Base-by-base conservation (phyloP, 352 stramenopile genomes). In the Phytopythium vexans region DNA sequence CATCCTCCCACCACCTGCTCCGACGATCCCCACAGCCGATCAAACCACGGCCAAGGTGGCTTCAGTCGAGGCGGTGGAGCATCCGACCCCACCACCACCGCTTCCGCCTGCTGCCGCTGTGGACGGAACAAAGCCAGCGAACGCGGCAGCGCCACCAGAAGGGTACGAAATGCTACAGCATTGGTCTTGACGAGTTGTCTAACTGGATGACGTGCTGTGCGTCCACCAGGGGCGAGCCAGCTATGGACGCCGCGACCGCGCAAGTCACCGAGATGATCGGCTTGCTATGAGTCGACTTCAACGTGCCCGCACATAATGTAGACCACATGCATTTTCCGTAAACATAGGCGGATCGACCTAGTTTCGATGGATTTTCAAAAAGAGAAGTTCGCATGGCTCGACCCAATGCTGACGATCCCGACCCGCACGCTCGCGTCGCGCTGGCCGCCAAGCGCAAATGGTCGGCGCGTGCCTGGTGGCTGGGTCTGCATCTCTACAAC, bases 401-500 rank as follows among this genome's bases (percentile, higher is more conserved):
- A 9, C 8, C 15, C 41, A 12, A 34, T 27, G 21, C 21, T 27
- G 14, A 10, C 34, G 9, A n/a, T 33, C 4, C 8, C 32, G 47
- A 70, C 45, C 9, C 41, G 0, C 56, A 60, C 43, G 70, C 71
- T 48, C 60, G 64, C 49, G 57, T 71, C 10, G 40, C 51, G n/a
- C 41, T 55, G 16, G 78, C 70, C 6, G 65, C 43, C 35, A 51
- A 73, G 64, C 80, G 78, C 34, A 82, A 80, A 60, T 88, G 77
- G 74, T 89, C 76, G 31, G 77, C 79, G 36, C 74, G 79, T 21
- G 56, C 68, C 1, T 92, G 79, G 82, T 92, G 82, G 79, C 38
- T 89, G 10, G 66, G 60, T 1, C 59, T 89, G 9, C 82, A 92
- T 36, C 55, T 80, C 6, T 86, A 82, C 40, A 74, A 69, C 49